Percentiles rank a stretch among this genome's conserved stretches.
Conservation (phyloP, 2,329 filamentous ascomycete species). For the Parafenestella ontariensis region DNA sequence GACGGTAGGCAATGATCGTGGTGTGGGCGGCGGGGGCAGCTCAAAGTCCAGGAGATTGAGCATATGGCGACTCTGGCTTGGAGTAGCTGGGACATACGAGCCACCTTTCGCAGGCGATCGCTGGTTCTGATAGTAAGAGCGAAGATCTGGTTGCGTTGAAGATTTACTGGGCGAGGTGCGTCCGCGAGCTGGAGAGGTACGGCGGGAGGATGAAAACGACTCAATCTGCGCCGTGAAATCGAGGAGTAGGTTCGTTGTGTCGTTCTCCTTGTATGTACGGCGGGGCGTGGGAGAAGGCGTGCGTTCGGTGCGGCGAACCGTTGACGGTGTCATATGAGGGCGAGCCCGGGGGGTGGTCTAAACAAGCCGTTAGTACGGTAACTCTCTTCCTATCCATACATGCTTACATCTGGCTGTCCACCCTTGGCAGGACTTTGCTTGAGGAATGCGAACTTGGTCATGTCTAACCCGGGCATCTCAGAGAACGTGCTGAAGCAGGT, state of each 20-base stretch:
- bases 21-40: conserved; percentile 90
- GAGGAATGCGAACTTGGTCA: conserved; percentile 81
- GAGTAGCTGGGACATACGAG: conserved; percentile 37
- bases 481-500: conserved; percentile 88
- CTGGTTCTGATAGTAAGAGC: conserved; percentile 43
- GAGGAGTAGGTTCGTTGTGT: conserved; percentile 79
- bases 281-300: conserved; percentile 63
- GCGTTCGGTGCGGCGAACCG: conserved; percentile 53
- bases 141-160: conserved; percentile 60
- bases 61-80: conserved; percentile 40
- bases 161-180: conserved; percentile 61
- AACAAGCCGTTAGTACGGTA: conserved; percentile 7
- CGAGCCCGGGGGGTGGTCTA: conserved; percentile 46
- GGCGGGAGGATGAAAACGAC: conserved; percentile 55
- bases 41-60: conserved; percentile 76
- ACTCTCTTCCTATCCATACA: background rate
- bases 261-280: conserved; percentile 56
- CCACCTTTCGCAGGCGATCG: conserved; percentile 42
- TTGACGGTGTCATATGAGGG: conserved; percentile 57
- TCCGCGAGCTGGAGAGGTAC: conserved; percentile 46
- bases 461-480: conserved; percentile 75
- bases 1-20: conserved; percentile 86
- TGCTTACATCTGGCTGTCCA: conserved; percentile 24
- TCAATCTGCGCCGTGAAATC: conserved; percentile 87
- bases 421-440: conserved; percentile 62